phyloP scores from a whole-genome alignment of 805 yeast genomes.

The Metschnikowia koreensis region DNA sequence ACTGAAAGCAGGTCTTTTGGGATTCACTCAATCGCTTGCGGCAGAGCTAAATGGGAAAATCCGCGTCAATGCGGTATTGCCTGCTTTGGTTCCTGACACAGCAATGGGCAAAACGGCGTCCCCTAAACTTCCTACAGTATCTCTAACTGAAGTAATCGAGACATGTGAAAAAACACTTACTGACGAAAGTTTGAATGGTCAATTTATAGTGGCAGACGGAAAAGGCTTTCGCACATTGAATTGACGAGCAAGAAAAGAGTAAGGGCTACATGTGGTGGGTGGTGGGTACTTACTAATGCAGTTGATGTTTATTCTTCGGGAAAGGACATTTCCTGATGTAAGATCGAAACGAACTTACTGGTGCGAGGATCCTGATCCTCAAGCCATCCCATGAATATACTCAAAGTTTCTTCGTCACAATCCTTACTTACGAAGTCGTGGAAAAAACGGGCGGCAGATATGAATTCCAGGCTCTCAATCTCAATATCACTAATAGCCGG shows the following conservation, averaged over 20 bases:
- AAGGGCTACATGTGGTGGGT: no score
- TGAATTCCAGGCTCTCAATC: no score
- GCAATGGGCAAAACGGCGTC: slow-evolving; percentile 51
- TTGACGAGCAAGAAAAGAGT: background rate
- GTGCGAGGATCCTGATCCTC: slow-evolving; percentile 6
- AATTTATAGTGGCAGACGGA: slow-evolving; percentile 25
- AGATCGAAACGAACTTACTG: background rate
- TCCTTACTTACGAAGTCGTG: slow-evolving; percentile 4
- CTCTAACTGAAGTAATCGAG: slow-evolving; percentile 29
- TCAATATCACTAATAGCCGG: no score
- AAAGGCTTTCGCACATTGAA: slow-evolving; percentile 6
- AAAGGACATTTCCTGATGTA: background rate
- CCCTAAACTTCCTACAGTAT: slow-evolving; percentile 22
- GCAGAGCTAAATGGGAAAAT: slow-evolving; percentile 55
- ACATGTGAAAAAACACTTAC: slow-evolving; percentile 11
- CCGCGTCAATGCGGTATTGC: slow-evolving; percentile 63
- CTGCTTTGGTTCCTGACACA: slow-evolving; percentile 66
- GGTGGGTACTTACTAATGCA: no score
- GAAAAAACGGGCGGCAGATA: background rate
- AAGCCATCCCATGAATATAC: slow-evolving; percentile 12
- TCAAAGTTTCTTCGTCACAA: slow-evolving; percentile 5
- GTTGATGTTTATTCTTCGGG: background rate
- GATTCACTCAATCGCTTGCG: slow-evolving; percentile 60
- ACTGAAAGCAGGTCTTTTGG: slow-evolving; percentile 66
- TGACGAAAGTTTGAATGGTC: slow-evolving; percentile 31